These are phyloP conservation scores for Ophiostoma sp. DNA, from an alignment of 2,329 filamentous ascomycete genomes.

Conservation along the genomic window DNA sequence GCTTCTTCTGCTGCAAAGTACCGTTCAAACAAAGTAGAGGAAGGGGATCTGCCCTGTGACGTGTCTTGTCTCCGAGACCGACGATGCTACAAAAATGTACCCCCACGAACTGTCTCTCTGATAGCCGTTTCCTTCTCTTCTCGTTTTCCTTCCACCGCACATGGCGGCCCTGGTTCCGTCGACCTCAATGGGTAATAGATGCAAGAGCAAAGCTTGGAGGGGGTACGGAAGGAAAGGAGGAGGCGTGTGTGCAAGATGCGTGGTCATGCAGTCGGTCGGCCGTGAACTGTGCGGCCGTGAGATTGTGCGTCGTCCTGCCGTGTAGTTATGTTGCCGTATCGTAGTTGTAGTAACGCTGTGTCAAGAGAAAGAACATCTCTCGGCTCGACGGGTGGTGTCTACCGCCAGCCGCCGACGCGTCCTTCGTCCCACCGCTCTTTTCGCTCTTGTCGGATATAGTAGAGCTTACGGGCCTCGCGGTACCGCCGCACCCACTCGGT, in stretches of 20 bases:
- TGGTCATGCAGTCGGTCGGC: background rate
- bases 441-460: constrained; percentile 75
- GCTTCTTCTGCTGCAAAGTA: background rate
- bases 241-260: background rate
- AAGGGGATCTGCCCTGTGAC: background rate
- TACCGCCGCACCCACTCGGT: constrained; percentile 79
- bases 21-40: background rate
- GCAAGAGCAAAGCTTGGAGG: background rate
- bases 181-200: background rate
- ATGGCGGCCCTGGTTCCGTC: background rate
- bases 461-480: constrained; percentile 70
- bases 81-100: background rate
- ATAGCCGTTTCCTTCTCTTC: background rate
- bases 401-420: constrained; percentile 89
- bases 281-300: no score
- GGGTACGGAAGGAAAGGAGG: background rate
- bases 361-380: no score
- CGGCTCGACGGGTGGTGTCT: background rate
- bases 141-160: background rate
- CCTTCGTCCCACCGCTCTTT: constrained; percentile 96
- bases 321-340: no score
- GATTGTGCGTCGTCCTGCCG: no score
- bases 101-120: background rate
- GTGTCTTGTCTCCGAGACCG: constrained; percentile 7
- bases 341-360: no score